Conservation (phyloP, 768 basidiomycete species). For the Porphyrellus cyaneotinctus region DNA sequence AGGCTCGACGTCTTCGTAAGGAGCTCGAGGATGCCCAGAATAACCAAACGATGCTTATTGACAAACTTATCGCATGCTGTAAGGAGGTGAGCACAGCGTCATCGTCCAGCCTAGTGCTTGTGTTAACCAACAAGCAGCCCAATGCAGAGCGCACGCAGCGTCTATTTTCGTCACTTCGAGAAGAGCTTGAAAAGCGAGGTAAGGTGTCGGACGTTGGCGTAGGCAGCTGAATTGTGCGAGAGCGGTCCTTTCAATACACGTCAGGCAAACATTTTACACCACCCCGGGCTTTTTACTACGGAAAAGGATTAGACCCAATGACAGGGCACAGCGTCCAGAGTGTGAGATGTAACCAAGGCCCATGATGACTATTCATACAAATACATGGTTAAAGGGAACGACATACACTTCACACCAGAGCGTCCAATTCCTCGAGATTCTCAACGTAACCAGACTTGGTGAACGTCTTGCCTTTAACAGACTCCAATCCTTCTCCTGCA, state of each 20-base stretch:
- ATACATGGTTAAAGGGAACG: constrained; percentile 3
- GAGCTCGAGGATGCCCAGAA: constrained; percentile 79
- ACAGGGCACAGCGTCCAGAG: neutral
- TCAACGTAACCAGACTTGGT: constrained; percentile 69
- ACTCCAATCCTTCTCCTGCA: constrained; percentile 86
- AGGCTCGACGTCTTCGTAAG: constrained; percentile 68
- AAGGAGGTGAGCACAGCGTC: constrained; percentile 61
- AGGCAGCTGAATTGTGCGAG: constrained; percentile 38
- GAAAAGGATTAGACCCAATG: constrained; percentile 1
- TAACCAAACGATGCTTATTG: constrained; percentile 74
- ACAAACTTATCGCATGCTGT: constrained; percentile 81
- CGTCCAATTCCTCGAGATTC: constrained; percentile 67
- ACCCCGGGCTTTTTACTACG: constrained; percentile 11
- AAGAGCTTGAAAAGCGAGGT: constrained; percentile 75
- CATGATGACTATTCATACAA: constrained; percentile 1
- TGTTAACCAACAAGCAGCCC: constrained; percentile 44
- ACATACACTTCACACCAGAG: constrained; percentile 42
- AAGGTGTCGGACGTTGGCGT: constrained; percentile 43
- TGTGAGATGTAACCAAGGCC: neutral
- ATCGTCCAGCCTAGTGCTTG: constrained; percentile 2
- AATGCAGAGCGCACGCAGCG: constrained; percentile 82
- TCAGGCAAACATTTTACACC: constrained; percentile 8
- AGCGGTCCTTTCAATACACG: constrained; percentile 14
- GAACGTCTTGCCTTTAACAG: constrained; percentile 72
- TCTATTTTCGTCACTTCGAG: constrained; percentile 72